Base-by-base conservation (phyloP, 331 rosid species). In the Rhamnella rubrinervis region DNA sequence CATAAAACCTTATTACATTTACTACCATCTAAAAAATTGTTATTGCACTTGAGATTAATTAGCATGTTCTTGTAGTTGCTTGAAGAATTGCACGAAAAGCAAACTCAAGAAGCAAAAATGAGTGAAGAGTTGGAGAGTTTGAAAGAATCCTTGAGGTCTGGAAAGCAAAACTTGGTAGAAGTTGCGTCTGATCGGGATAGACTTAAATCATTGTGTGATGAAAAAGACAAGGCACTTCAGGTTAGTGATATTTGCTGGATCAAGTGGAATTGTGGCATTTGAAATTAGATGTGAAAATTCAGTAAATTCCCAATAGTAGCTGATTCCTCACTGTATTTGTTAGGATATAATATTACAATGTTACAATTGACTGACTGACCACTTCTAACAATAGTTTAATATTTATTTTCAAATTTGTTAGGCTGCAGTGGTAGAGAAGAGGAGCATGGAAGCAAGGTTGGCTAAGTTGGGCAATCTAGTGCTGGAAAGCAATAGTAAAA, bases 201-300 rank as follows among this genome's bases (percentile, higher is more conserved):
- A 67, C 81, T 87, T 62, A 74, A 73, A 58, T 78, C 85, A 35
- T 57, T 71, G 67, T 86, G 88, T 56, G 78, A 83, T n/a, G 97
- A 84, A 80, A 91, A 85, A 77, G 96, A 95, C 63, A 82, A 56
- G 65, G 91, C 80, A 58, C 91, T 91, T 81, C 90, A 91, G 91
- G 99, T 91, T 67, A 67, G 84, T 74, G 28, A 40, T 52, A 35
- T 63, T 59, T 73, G 40, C n/a, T 72, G 46, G 40, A 55, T 69
- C 14, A 12, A 25, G 23, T 18, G 25, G 11, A 15, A 1, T 7
- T 53, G 9, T 17, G 58, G 4, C 20, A 21, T 53, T 17, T 19
- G 25, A 53, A 53, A 18, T n/a, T 10, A 19, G 49, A 53, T 53
- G 20, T 18, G n/a, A 18, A 52, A 7, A n/a, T 6, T 10, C 5